Evolutionary conservation across 257 asterid genomes (phyloP), one percentile per base, ranked within the genome.

Genomic region (Fraxinus excelsior): DNA sequence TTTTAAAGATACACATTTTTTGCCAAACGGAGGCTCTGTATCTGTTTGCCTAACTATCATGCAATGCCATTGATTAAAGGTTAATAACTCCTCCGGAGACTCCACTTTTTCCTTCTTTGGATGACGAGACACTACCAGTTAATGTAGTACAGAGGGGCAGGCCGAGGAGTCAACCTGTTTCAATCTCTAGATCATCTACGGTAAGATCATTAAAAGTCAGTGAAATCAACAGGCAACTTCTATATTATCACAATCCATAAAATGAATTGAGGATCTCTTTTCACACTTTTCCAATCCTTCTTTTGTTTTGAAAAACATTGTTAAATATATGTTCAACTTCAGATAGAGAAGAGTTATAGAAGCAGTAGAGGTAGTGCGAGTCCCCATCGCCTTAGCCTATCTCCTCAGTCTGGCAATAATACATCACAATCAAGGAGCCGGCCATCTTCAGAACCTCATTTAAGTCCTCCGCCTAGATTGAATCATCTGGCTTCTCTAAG

Each of bases 71-170:
- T 78, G 7, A 72, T 84, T 81, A 28, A 77, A 96, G 99, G 99
- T 87, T 96, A 85, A 84, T 93, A 82, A 96, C 99, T 56, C 99
- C 99, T 74, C 99, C 99, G 0, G 99, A 94, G 67, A 96, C 98
- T 69, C 99, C 99, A 77, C 93, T 96, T 34, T 96, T 96, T 81
- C 74, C 92, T 74, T 92, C 97, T 56, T 80, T 96, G 92, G 98
- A 96, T 78, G 98, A 94, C 73, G 97, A 88, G 85, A 75, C 76
- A 71, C 91, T 84, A 1, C 76, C 85, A 58, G 64, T 76, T 81
- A 85, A 81, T 80, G 86, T 81, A 72, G 85, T 86, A 71, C 89
- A 83, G 67, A 90, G 97, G 90, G 97, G 97, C 82, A 88, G 98
- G 80, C 95, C 97, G 67, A 87, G 94, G 85, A 93, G 96, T 80